Evolutionary conservation across 2,329 filamentous ascomycete species (phyloP), one percentile per base, ranked within the genome.

Genomic region (Parascedosporium putredinis): DNA sequence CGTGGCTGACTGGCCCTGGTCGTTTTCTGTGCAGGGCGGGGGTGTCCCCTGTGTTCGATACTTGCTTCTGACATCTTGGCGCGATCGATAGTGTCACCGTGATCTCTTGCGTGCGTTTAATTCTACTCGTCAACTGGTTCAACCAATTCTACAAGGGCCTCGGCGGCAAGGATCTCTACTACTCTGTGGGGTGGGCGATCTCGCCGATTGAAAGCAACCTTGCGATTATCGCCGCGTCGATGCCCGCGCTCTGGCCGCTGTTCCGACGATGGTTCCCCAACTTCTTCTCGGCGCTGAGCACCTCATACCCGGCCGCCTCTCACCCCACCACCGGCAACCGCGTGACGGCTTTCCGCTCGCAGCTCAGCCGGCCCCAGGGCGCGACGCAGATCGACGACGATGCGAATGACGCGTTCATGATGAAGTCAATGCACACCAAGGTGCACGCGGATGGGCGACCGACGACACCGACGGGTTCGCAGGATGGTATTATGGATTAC

Each of bases 201-300:
- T 64, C 62, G 12, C 55, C 58, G 25, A 58, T 64, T 50, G 66
- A 69, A 54, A 61, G 63, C 50, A 68, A 68, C 54, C 55, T 66
- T 20, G 66, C 66, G 36, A 66, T 69, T 49, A 57, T 67, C 43
- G 60, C 66, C 14, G 65, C 65, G 40, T 67, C 61, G 1, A 62
- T 60, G 1, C 66, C 67, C 18, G 61, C 64, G 0, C 57, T 69
- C n/a, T 64, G 64, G 57, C 66, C 66, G 4, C 59, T 68, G n/a
- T 57, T 64, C 46, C 58, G 59, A 12, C 53, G 57, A 33, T 56
- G 55, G 54, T 53, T 62, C 45, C 60, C 61, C 20, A 48, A 48
- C 18, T 45, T 59, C 51, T 60, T 58, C 50, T 55, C 56, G 4
- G 51, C 53, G 25, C 50, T 56, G 42, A 54, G 53, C 53, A 53